phyloP scores from a whole-genome alignment of 768 basidiomycete genomes.

The Pisolithus marmoratus region DNA sequence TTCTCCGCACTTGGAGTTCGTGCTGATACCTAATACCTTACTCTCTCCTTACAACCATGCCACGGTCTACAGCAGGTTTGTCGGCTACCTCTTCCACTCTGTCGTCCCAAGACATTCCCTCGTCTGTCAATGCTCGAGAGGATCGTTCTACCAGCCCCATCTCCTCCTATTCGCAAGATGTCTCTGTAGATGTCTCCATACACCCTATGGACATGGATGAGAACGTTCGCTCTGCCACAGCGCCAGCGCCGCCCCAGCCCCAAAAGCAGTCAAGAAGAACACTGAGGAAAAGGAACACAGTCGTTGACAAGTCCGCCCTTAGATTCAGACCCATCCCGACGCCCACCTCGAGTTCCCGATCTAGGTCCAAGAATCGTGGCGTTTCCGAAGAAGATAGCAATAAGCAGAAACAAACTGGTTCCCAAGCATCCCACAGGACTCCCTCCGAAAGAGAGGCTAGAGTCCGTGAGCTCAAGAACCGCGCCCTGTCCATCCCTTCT shows the following conservation, averaged over 20 bases:
- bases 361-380: slow-evolving; percentile 16
- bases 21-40: not conserved
- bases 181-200: slow-evolving; percentile 20
- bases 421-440: slow-evolving; percentile 15
- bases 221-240: slow-evolving; percentile 18
- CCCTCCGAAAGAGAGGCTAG: slow-evolving; percentile 26
- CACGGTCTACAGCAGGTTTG: slow-evolving; percentile 10
- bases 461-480: slow-evolving; percentile 27
- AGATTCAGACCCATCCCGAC: slow-evolving; percentile 18
- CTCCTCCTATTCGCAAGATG: slow-evolving; percentile 30
- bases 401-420: slow-evolving; percentile 21
- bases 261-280: slow-evolving; percentile 21
- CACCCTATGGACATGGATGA: slow-evolving; percentile 24
- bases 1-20: not conserved
- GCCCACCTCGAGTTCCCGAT: slow-evolving; percentile 21
- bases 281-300: slow-evolving; percentile 18
- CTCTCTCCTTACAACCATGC: slow-evolving; percentile 4
- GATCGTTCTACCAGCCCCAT: slow-evolving; percentile 24
- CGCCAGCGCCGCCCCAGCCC: slow-evolving; percentile 18
- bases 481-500: slow-evolving; percentile 28
- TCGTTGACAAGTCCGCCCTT: slow-evolving; percentile 21
- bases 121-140: slow-evolving; percentile 28
- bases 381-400: slow-evolving; percentile 23
- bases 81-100: slow-evolving; percentile 23
- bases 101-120: slow-evolving; percentile 26